Evolutionary conservation across 345 rosid species (phyloP), one percentile per base, ranked within the genome.

Genomic region (Bruguiera sexangula): DNA sequence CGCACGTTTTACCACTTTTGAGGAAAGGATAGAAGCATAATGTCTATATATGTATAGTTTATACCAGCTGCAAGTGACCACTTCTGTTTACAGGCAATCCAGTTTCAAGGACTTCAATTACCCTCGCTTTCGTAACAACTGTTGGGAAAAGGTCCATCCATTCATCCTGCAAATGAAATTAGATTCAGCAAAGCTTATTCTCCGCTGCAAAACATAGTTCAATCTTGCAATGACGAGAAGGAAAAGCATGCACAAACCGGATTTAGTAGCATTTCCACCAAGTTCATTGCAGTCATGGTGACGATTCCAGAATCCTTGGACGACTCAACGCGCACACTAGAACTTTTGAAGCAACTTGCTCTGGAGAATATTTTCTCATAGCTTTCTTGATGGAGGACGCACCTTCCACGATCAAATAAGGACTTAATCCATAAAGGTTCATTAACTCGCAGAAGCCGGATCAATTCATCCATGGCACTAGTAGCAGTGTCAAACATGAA

Each of bases 121-220:
- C 78, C 60, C 56, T 71, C 61, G 95, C 88, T 57, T 73, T 72
- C 20, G 76, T 82, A 26, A 90, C 89, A 63, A 88, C 77, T 32
- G 94, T 86, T 31, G 90, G 89, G 66, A 92, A 92, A 20, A 86
- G 69, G 34, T 84, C 84, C 48, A 67, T 37, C 92, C 96, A 85
- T 71, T 83, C 83, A 29, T 73, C 80, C 96, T 92, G 78, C 78
- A 54, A 60, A 67, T 3, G 19, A 13, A 43, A 43, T 43, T 43
- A 11, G 50, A 43, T 43, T 43, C 1, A 0, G 1, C 3, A 43
- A 43, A 43, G 18, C 50, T 43, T 43, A 43, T 43, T 43, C 50
- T 43, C 16, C 16, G 5, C 0, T 43, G 64, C 52, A 62, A 73
- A 60, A 43, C 16, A 13, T 43, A 0, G 18, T 43, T 11, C 5